Evolutionary conservation across 1,284 basidiomycete genomes (phyloP), one percentile per base, ranked within the genome.

Genomic region (Phenoliferia sp.): DNA sequence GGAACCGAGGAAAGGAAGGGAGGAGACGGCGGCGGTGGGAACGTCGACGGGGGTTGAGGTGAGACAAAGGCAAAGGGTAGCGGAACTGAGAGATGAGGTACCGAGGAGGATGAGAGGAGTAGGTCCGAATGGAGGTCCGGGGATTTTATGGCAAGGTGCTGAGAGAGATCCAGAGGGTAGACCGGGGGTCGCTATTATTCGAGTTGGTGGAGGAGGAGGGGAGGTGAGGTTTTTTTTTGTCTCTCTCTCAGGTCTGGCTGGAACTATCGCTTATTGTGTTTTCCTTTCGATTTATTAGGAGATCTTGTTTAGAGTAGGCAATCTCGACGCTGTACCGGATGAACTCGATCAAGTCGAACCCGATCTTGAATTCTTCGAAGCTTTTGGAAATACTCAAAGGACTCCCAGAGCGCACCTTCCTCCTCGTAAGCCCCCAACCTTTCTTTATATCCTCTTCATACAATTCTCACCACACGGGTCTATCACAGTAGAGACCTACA

Each of bases 101-200:
- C 56, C 56, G 56, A 34, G 56, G 50, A 29, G 68, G 33, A 34
- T 63, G 19, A 29, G 68, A 31, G 71, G 69, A 5, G 65, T 67
- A 3, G 71, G 71, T 2, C 17, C 59, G 9, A 61, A 71, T 16
- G 71, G 69, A 1, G 69, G 67, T 19, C 61, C 63, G 56, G 68
- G 59, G 4, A 65, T 73, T 0, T 33, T 73, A 22, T 73, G 72
- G 72, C 44, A 73, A 5, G 71, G 71, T 3, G 26, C 9, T 1
- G 69, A 66, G 22, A 39, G 48, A 7, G 69, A 71, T 39, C 69
- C 65, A 3, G 69, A 68, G 2, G 55, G 32, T 15, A 17, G 39
- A 6, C 59, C 61, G 15, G 52, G 60, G 10, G 64, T 73, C 3
- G 70, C 72, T 3, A 61, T 73, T 39, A 10, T 73, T 26, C 63